Percentiles rank a stretch among this genome's conserved stretches.
Conservation (phyloP, 768 basidiomycete genomes). For the Hygrocybe punicea region DNA sequence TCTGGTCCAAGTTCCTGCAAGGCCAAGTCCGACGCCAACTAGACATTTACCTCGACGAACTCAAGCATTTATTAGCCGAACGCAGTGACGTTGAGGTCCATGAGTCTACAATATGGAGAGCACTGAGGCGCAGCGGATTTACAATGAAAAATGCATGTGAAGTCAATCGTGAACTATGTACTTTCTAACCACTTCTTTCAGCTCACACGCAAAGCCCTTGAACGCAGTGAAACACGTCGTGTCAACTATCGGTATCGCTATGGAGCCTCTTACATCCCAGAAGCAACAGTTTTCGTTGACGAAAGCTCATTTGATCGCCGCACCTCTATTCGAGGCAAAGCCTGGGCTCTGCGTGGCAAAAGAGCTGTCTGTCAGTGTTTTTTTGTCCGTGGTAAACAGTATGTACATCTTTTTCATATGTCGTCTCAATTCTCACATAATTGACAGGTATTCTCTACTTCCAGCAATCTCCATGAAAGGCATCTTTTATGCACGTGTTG, state of each 20-base stretch:
- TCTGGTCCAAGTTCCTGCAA: neutral
- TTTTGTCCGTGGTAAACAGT: slow-evolving; percentile 29
- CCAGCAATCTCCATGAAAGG: slow-evolving; percentile 37
- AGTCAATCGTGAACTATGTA: neutral
- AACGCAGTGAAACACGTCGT: slow-evolving; percentile 12
- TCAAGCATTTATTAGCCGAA: slow-evolving; percentile 8
- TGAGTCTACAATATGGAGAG: slow-evolving; percentile 16
- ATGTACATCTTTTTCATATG: neutral
- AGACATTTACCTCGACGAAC: slow-evolving; percentile 9
- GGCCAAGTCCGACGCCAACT: neutral
- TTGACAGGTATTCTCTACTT: slow-evolving; percentile 31
- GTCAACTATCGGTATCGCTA: slow-evolving; percentile 7
- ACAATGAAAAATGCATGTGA: slow-evolving; percentile 18
- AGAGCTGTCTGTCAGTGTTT: slow-evolving; percentile 20
- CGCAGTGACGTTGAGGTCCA: slow-evolving; percentile 7
- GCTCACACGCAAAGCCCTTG: slow-evolving; percentile 14
- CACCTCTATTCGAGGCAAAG: slow-evolving; percentile 18
- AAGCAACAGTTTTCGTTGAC: slow-evolving; percentile 35
- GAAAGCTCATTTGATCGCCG: slow-evolving; percentile 31
- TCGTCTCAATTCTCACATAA: neutral
- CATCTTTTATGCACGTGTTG: slow-evolving; percentile 28
- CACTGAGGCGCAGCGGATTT: slow-evolving; percentile 15
- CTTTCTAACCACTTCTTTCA: neutral
- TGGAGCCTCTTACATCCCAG: slow-evolving; percentile 13
- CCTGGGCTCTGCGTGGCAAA: slow-evolving; percentile 25